Conservation (phyloP, 495 filamentous ascomycete genomes). For the Penicillium manginii region DNA sequence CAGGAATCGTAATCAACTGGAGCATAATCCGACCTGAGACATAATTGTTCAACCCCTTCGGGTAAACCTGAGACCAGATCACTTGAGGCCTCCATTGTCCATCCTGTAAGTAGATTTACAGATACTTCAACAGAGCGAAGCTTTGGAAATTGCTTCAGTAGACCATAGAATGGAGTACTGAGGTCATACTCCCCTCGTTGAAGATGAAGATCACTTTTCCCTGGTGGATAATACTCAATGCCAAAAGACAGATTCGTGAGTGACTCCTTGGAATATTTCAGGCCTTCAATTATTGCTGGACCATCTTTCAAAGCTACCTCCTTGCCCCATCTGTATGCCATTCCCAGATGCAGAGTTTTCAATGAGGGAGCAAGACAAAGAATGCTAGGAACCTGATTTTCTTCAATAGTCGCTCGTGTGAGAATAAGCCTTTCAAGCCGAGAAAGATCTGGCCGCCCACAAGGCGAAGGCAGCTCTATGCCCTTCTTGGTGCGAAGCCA, state of each 20-base stretch:
- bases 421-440: constrained; percentile 8
- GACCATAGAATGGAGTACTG: constrained; percentile 8
- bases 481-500: constrained; percentile 15
- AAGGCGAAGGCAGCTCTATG: constrained; percentile 3
- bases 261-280: constrained; percentile 1
- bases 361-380: constrained; percentile 11
- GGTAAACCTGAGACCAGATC: constrained; percentile 8
- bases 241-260: constrained; percentile 11
- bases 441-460: constrained; percentile 5
- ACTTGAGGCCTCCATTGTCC: constrained; percentile 7
- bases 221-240: constrained; percentile 10
- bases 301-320: constrained; percentile 9
- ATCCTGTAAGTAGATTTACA: constrained; percentile 11
- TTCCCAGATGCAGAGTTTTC: constrained; percentile 14
- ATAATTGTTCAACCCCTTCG: constrained; percentile 7
- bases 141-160: constrained; percentile 9
- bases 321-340: constrained; percentile 17
- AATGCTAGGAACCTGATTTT: constrained; percentile 5
- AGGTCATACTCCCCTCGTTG: constrained; percentile 7
- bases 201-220: background rate
- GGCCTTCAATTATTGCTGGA: constrained; percentile 6
- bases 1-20: constrained; percentile 4
- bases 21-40: constrained; percentile 8
- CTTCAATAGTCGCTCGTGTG: constrained; percentile 10
- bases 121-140: constrained; percentile 9